These are phyloP conservation scores for Barnettozyma siamensis DNA, from an alignment of 805 yeast genomes.

Conservation along the genomic window DNA sequence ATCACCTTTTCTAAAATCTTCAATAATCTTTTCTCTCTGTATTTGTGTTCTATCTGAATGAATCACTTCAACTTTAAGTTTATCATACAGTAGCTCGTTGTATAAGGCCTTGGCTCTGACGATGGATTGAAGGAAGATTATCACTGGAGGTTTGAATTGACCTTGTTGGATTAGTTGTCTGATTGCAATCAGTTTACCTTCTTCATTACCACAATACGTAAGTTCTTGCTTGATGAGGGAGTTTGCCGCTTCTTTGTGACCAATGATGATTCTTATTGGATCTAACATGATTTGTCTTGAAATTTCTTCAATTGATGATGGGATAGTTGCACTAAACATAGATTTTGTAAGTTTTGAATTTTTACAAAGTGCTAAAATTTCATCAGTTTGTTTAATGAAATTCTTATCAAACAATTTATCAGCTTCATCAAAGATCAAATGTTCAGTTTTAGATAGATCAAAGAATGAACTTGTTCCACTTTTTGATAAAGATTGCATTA, in stretches of 20 bases:
- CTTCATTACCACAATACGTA: constrained; percentile 86
- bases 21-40: constrained; percentile 82
- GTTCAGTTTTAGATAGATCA: constrained; percentile 61
- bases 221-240: constrained; percentile 75
- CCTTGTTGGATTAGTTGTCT: constrained; percentile 83
- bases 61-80: constrained; percentile 87
- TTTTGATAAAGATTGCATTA: constrained; percentile 50
- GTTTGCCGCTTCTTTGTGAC: constrained; percentile 92
- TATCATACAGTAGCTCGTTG: constrained; percentile 89
- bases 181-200: constrained; percentile 89
- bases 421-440: constrained; percentile 89
- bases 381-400: constrained; percentile 88
- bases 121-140: constrained; percentile 87
- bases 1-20: constrained; percentile 82
- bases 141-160: constrained; percentile 86
- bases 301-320: constrained; percentile 85
- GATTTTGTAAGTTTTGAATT: constrained; percentile 50
- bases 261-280: constrained; percentile 80
- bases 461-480: constrained; percentile 23
- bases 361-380: constrained; percentile 48
- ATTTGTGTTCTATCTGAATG: constrained; percentile 90
- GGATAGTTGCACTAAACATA: constrained; percentile 92
- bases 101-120: constrained; percentile 92
- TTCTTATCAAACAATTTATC: constrained; percentile 86
- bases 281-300: constrained; percentile 75